A percentile compares a stretch with the other conserved stretches of the same genome.
Evolutionary conservation across 805 yeast genomes (phyloP).

Genomic region (Lipomyces chichibuensis): DNA sequence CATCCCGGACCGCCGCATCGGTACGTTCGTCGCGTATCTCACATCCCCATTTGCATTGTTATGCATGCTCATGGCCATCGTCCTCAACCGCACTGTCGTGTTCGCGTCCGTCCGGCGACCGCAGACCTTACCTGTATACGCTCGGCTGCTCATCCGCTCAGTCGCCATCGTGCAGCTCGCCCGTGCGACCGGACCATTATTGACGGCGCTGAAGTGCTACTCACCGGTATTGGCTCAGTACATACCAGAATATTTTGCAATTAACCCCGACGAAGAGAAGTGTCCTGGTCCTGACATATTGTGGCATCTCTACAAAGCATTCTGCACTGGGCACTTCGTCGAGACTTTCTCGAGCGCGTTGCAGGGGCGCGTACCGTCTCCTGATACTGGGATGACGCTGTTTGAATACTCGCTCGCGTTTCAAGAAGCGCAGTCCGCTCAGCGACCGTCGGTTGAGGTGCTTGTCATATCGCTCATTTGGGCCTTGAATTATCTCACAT

Average conservation of each 20-base stretch:
- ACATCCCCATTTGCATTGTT: slow-evolving; percentile 42
- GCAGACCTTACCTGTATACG: slow-evolving; percentile 44
- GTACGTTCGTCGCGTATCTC: slow-evolving; percentile 37
- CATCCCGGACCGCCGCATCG: slow-evolving; percentile 32
- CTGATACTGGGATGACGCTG: slow-evolving; percentile 69
- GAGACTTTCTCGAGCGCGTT: slow-evolving; percentile 68
- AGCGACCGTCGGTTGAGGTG: slow-evolving; percentile 57
- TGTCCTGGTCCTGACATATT: slow-evolving; percentile 56
- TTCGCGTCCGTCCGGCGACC: slow-evolving; percentile 59
- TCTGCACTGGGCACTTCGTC: slow-evolving; percentile 64
- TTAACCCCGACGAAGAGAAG: slow-evolving; percentile 20
- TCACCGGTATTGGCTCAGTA: slow-evolving; percentile 37
- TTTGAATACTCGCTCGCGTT: slow-evolving; percentile 77
- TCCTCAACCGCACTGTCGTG: slow-evolving; percentile 60
- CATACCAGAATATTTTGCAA: slow-evolving; percentile 28
- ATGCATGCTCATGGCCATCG: slow-evolving; percentile 61
- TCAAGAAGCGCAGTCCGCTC: slow-evolving; percentile 64
- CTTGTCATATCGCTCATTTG: slow-evolving; percentile 59
- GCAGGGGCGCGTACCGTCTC: slow-evolving; percentile 58
- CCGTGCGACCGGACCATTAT: slow-evolving; percentile 47
- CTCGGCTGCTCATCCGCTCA: slow-evolving; percentile 47
- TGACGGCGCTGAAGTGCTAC: slow-evolving; percentile 42
- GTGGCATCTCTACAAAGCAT: slow-evolving; percentile 61
- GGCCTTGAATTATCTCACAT: slow-evolving; percentile 58
- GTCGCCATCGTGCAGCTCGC: slow-evolving; percentile 46